Evolutionary conservation across 2,329 filamentous ascomycete genomes (phyloP), one percentile per base, ranked within the genome.

Genomic region (Chrysosporium queenslandicum): DNA sequence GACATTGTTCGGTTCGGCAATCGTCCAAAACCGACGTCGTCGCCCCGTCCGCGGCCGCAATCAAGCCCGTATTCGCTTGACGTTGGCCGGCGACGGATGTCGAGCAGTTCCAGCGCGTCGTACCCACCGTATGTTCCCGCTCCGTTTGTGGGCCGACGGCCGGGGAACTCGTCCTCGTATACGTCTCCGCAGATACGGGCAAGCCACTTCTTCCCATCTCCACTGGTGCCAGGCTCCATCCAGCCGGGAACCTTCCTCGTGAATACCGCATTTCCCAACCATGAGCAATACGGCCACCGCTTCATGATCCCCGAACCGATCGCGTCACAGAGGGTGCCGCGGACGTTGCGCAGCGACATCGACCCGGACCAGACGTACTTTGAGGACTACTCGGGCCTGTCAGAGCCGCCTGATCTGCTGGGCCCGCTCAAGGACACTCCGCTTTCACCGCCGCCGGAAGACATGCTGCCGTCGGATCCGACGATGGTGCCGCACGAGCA

Each of bases 401-500:
- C 83, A 7, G 84, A 87, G 57, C 84, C 84, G 3, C 86, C 86
- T 8, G 85, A 91, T 65, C 70, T 91, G 54, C 88, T 87, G 59
- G 83, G 83, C 0, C 84, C 85, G 3, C 75, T 91, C 2, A 78
- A 82, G 52, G 85, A 89, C 62, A 82, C 87, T 63, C 84, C 86
- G 56, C 75, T 82, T 1, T 79, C 83, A 5, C 86, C 86, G 5
- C 85, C 86, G 0, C 82, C 85, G 0, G 83, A 87, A 61, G 86
- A 91, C 65, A 87, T 90, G 85, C 85, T 87, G 63, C 85, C 86
- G 1, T 77, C 78, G 1, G 85, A 91, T 61, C 83, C 85, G 1
- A 84, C 88, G 55, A 72, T 90, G 63, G 74, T 84, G 9, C 86
- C 86, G 4, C 85, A 87, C 58, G 85, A 90, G 67, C 86, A 91